A percentile compares a stretch with the other conserved stretches of the same genome.
phyloP scores from a whole-genome alignment of 176 grass and related monocot genomes.

The Tuctoria greenei region DNA sequence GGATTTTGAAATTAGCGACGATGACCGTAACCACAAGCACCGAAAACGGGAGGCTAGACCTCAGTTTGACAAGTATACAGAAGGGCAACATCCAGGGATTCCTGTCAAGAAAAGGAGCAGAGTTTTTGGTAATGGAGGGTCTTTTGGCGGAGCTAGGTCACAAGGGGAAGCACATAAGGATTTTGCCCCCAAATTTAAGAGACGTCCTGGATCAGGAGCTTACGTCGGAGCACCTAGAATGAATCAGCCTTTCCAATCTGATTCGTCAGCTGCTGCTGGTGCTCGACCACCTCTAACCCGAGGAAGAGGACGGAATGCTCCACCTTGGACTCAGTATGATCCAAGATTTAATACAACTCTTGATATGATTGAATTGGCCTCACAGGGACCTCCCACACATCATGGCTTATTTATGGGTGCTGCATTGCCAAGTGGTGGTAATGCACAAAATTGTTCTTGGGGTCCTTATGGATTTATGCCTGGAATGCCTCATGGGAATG shows the following conservation, averaged over 20 bases:
- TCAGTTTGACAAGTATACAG: conserved; percentile 51
- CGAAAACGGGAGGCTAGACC: conserved; percentile 63
- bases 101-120: conserved; percentile 54
- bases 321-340: conserved; percentile 59
- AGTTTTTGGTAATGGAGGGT: conserved; percentile 44
- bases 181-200: conserved; percentile 62
- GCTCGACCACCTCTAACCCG: conserved; percentile 50
- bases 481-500: conserved; percentile 78
- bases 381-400: conserved; percentile 64
- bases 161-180: conserved; percentile 52
- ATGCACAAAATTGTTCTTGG: not conserved
- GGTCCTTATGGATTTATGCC: conserved; percentile 82
- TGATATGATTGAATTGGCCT: conserved; percentile 78
- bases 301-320: conserved; percentile 77
- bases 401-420: conserved; percentile 58
- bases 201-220: conserved; percentile 43
- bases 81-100: conserved; percentile 47
- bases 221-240: conserved; percentile 40
- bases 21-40: conserved; percentile 96
- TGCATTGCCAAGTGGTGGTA: conserved; percentile 44
- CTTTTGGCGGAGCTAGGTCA: conserved; percentile 41
- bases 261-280: conserved; percentile 45
- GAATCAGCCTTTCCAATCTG: conserved; percentile 52
- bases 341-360: conserved; percentile 59
- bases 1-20: conserved; percentile 67